phyloP scores from a whole-genome alignment of 1,284 basidiomycete species.

The Cutaneotrichosporon sp. region DNA sequence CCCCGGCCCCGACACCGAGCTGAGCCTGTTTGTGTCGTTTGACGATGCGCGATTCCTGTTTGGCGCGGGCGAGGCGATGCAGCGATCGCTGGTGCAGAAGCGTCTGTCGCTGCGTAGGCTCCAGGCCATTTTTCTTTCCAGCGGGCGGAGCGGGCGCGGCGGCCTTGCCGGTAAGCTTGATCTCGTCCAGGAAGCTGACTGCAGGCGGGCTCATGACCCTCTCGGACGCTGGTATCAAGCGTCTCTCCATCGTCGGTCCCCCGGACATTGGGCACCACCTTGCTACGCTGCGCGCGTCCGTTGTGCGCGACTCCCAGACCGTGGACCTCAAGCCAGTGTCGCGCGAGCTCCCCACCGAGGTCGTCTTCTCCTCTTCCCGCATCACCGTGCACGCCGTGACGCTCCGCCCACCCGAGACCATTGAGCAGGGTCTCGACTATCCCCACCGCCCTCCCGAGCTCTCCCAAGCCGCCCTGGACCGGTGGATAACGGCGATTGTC shows the following conservation, averaged over 20 bases:
- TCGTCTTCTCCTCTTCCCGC: constrained; percentile 30
- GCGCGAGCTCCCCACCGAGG: constrained; percentile 18
- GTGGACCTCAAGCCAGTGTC: constrained; percentile 23
- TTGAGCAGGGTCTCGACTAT: background rate
- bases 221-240: constrained; percentile 67
- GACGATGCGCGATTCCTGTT: constrained; percentile 80
- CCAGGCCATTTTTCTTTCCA: constrained; percentile 71
- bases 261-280: constrained; percentile 68
- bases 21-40: constrained; percentile 71
- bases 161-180: constrained; percentile 70
- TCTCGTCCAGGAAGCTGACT: constrained; percentile 19
- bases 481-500: constrained; percentile 21
- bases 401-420: constrained; percentile 17
- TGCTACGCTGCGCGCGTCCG: constrained; percentile 60
- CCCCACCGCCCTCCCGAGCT: constrained; percentile 13
- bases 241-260: constrained; percentile 70
- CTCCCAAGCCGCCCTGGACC: background rate
- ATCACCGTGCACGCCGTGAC: constrained; percentile 40
- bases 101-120: constrained; percentile 65
- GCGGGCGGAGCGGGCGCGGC: constrained; percentile 60
- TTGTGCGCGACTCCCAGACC: constrained; percentile 23
- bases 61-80: constrained; percentile 80
- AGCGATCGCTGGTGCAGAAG: constrained; percentile 70
- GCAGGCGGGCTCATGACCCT: constrained; percentile 78
- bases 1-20: constrained; percentile 71